Base-by-base conservation (phyloP, 2,329 filamentous ascomycete genomes). In the Ophiosphaerella herpotricha region DNA sequence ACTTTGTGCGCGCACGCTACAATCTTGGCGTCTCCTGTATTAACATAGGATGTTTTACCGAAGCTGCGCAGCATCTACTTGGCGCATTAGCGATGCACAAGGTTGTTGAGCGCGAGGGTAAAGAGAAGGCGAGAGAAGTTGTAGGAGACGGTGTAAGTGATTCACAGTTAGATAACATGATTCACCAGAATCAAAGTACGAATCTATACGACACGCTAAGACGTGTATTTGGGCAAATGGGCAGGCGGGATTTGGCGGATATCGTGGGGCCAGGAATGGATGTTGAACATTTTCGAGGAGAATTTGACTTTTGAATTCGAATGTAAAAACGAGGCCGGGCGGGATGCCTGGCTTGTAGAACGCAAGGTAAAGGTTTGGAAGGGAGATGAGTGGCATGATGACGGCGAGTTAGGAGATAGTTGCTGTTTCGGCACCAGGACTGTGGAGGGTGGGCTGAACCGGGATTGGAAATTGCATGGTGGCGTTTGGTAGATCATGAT, bases 1-100 rank as follows among this genome's bases (percentile, higher is more conserved):
- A 99, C 78, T 99, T 99, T 70, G 95, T 99, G 14, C 89, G 94
- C 50, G 94, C 94, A 2, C 84, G 94, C 38, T 99, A 99, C 79
- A 99, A 99, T 75, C 84, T 99, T 1, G 94, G 94, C 39, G 94
- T 97, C 8, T 90, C 86, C 52, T 97, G 94, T 74, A 97, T 99
- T 74, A 97, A 97, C 75, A 96, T 97, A 62, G 92, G 92, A 46
- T 97, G 93, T 75, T 92, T 91, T 72, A 88, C 90, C 13, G 90
- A 97, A 76, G 94, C 94, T 0, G 94, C 94, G 2, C 88, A 91
- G 53, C 94, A 99, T 75, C 83, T 99, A 49, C 83, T 99, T 12
- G 90, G 92, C 3, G 93, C 94, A 1, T 80, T 99, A 42, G 88
- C 88, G 46, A 97, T 99, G 92, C 94, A 99, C 80, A 92, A 94